Conservation (phyloP, 2,329 filamentous ascomycete species). For the Colletotrichum limetticola region DNA sequence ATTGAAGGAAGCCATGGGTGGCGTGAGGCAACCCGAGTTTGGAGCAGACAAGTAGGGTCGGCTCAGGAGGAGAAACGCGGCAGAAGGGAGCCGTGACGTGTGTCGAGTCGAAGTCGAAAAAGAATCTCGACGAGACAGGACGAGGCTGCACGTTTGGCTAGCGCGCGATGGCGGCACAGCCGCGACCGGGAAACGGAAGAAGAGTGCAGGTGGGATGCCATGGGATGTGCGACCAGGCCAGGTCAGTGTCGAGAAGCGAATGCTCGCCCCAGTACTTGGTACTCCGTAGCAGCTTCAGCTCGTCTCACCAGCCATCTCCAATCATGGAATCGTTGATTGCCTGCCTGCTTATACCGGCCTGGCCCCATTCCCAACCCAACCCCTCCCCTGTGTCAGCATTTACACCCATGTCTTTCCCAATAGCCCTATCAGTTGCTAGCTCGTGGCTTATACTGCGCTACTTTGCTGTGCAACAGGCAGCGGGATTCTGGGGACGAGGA, state of each 20-base stretch:
- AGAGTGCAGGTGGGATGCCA: neutral
- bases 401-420: slow-evolving; percentile 31
- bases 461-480: slow-evolving; percentile 23
- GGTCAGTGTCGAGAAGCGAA: neutral
- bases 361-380: neutral
- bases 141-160: slow-evolving; percentile 26
- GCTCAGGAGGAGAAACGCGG: neutral
- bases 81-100: neutral
- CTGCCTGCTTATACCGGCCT: neutral
- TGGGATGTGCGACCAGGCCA: neutral
- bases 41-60: neutral
- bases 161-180: slow-evolving; percentile 20
- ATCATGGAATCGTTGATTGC: neutral
- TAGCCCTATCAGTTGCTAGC: slow-evolving; percentile 24
- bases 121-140: neutral
- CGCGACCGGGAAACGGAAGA: neutral
- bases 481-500: neutral
- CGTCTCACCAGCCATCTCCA: slow-evolving; percentile 17
- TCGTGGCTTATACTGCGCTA: slow-evolving; percentile 6
- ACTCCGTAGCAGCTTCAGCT: neutral
- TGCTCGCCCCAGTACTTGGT: neutral
- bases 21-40: slow-evolving; percentile 18
- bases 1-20: slow-evolving; percentile 12
- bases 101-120: neutral
- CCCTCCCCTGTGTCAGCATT: slow-evolving; percentile 20